Evolutionary conservation across 305 asterid genomes (phyloP), one percentile per base, ranked within the genome.

Genomic region (Fraxinus angustifolia): DNA sequence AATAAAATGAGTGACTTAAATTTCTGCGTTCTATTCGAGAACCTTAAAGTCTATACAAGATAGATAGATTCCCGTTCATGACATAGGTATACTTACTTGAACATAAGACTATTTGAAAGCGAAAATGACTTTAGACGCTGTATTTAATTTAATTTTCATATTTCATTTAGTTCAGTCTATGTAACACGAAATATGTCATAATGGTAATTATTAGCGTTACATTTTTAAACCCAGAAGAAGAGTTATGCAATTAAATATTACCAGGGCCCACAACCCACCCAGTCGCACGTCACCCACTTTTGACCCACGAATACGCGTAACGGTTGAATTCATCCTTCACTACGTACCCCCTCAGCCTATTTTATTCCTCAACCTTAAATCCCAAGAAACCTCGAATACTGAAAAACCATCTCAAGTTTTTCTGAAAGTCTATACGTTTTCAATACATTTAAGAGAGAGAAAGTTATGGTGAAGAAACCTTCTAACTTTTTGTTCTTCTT

Each of bases 381-480:
- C 70, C 48, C 77, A 31, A 21, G 35, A 78, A 10, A 17, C 56
- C 36, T 36, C 40, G 21, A 68, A 60, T 60, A 74, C 81, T 56
- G 35, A 14, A 6, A 8, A 3, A 68, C 56, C 19, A 17, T 31
- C 3, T 58, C 34, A 36, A 33, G n/a, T 76, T 67, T 78, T 48
- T 28, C 11, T 10, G 33, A 71, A 71, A 48, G 10, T 28, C 1
- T 0, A 11, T 3, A 65, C 36, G 14, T 28, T 67, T 26, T 26
- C 17, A 10, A 26, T 28, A 0, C 2, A 60, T 60, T 60, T 60
- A 2, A 34, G 80, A 79, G 65, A 50, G 14, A 73, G 17, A 21
- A 42, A 38, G 4, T 30, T 72, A 89, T 85, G 91, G 88, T 81
- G 86, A 88, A 88, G 84, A 88, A 88, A 79, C 80, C 87, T 73